Evolutionary conservation across 805 yeast species (phyloP).

Genomic region (Lachancea lanzarotensis): DNA sequence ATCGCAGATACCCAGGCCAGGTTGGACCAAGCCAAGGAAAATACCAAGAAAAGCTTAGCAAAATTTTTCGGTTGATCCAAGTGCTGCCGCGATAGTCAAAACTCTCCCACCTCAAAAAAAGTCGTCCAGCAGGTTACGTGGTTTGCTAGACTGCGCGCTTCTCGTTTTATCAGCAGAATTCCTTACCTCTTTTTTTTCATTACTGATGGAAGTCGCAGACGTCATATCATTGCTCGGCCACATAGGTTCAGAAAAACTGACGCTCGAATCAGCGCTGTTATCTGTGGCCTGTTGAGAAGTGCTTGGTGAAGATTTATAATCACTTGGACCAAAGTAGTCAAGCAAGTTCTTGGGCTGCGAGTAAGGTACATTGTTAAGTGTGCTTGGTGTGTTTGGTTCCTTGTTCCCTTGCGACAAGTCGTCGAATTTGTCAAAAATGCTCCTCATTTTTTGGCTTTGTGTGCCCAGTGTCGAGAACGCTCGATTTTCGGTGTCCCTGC

Average conservation of each 20-base stretch:
- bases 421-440: slow-evolving; percentile 28
- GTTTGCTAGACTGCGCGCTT: not conserved
- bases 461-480: not conserved
- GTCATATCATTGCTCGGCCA: not conserved
- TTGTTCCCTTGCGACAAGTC: not conserved
- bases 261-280: not conserved
- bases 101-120: slow-evolving; percentile 4
- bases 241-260: not conserved
- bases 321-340: not conserved
- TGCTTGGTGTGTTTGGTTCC: not conserved
- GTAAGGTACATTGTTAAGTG: not conserved
- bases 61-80: slow-evolving; percentile 46
- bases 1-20: slow-evolving; percentile 36
- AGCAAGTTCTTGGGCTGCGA: not conserved
- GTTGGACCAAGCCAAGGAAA: slow-evolving; percentile 39
- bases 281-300: not conserved
- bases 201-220: not conserved
- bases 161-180: not conserved
- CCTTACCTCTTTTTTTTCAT: not conserved
- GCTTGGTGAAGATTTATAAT: not conserved
- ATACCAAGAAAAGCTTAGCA: slow-evolving; percentile 50
- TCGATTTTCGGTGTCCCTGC: not conserved
- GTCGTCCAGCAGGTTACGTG: slow-evolving; percentile 17
- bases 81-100: not conserved
- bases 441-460: slow-evolving; percentile 3